Percentiles rank a stretch among this genome's conserved stretches.
These are phyloP conservation scores for Aurantiochytrium sp. DNA, from an alignment of 108 stramenopile genomes.

Conservation along the genomic window DNA sequence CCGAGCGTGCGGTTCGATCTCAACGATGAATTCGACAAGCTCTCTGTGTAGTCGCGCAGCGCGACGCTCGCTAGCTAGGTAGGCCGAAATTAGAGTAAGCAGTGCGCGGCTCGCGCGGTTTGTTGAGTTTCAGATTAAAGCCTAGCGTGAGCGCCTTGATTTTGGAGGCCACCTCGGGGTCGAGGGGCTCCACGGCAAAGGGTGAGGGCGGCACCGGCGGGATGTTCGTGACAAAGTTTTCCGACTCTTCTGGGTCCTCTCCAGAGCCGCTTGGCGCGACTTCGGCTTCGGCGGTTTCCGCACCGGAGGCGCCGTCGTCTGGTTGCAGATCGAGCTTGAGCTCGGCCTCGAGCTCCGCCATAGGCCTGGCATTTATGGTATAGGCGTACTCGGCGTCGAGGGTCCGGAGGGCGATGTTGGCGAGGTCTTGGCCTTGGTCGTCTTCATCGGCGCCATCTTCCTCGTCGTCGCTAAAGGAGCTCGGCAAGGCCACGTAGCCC, in stretches of 20 bases:
- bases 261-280: not conserved
- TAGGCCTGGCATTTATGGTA: not conserved
- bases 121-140: not conserved
- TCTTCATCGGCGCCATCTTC: not conserved
- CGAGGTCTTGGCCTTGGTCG: not conserved
- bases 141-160: not conserved
- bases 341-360: not conserved
- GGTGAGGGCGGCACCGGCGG: not conserved
- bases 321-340: not conserved
- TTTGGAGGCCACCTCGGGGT: not conserved
- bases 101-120: no score
- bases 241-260: not conserved
- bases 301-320: not conserved
- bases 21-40: not conserved
- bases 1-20: not conserved
- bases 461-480: not conserved
- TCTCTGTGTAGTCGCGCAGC: not conserved
- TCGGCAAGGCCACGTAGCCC: not conserved
- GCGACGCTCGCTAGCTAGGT: no score
- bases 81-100: no score
- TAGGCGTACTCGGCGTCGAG: not conserved
- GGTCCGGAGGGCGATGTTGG: not conserved
- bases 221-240: not conserved
- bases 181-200: not conserved
- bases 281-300: not conserved